Evolutionary conservation across 192 early-diverging fungal species (phyloP).

Genomic region (Backusella tuberculispora): DNA sequence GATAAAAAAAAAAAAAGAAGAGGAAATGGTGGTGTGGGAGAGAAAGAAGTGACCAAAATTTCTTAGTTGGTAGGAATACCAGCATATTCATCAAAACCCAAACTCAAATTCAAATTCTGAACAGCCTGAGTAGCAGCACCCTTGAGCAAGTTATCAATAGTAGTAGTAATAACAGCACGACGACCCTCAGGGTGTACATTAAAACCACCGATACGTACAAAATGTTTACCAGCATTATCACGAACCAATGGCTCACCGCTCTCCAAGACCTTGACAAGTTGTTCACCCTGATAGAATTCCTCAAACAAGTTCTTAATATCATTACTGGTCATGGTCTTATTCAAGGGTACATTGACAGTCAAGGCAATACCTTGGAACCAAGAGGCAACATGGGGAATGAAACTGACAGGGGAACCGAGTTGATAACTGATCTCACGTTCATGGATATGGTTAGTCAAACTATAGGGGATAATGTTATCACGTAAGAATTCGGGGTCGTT

Average conservation of each 20-base stretch:
- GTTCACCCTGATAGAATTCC: slow-evolving; percentile 77
- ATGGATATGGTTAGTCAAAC: slow-evolving; percentile 95
- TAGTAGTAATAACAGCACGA: slow-evolving; percentile 87
- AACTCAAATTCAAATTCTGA: slow-evolving; percentile 95
- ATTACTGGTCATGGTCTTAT: slow-evolving; percentile 67
- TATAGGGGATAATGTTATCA: slow-evolving; percentile 93
- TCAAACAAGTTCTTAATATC: slow-evolving; percentile 75
- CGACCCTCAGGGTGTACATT: slow-evolving; percentile 77
- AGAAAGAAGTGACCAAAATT: background rate
- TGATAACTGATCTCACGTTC: slow-evolving; percentile 90
- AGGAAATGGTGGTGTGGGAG: no score
- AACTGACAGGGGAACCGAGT: slow-evolving; percentile 67
- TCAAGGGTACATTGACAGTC: slow-evolving; percentile 87
- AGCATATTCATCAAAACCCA: slow-evolving; percentile 87
- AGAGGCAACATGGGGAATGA: slow-evolving; percentile 89
- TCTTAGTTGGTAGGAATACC: slow-evolving; percentile 71
- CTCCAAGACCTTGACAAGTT: slow-evolving; percentile 76
- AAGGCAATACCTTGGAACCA: slow-evolving; percentile 95
- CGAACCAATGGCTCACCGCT: slow-evolving; percentile 81
- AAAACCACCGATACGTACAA: slow-evolving; percentile 92
- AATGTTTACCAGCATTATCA: slow-evolving; percentile 89
- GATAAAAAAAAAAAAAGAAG: no score
- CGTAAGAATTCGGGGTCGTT: slow-evolving; percentile 87
- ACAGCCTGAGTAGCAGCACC: slow-evolving; percentile 99
- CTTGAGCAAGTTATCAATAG: slow-evolving; percentile 97